phyloP scores from a whole-genome alignment of 768 basidiomycete genomes.

The Lactarius quietus region DNA sequence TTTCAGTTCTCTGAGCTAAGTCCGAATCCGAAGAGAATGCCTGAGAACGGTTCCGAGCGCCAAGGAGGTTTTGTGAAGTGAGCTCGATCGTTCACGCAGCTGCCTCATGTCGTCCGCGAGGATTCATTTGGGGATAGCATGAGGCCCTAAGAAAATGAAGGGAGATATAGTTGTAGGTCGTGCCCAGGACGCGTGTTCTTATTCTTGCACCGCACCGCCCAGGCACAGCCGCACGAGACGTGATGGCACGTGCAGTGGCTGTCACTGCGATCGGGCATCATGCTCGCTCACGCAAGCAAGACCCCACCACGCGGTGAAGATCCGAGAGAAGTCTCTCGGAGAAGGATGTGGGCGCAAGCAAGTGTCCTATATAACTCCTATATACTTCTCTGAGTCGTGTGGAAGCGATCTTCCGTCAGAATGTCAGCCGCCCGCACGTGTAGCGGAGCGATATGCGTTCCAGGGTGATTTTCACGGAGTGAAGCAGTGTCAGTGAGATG shows the following conservation, averaged over 20 bases:
- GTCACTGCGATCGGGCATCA: not conserved
- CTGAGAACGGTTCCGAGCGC: not conserved
- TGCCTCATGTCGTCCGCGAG: constrained; percentile 8
- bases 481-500: not conserved
- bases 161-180: not conserved
- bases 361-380: not conserved
- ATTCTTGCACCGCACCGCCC: not conserved
- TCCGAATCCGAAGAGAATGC: not conserved
- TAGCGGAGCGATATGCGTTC: not conserved
- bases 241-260: not conserved
- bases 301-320: not conserved
- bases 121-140: not conserved
- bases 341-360: not conserved
- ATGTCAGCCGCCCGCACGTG: not conserved
- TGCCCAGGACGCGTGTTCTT: not conserved
- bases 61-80: not conserved
- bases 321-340: not conserved
- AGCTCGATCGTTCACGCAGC: not conserved
- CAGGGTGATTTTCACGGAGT: not conserved
- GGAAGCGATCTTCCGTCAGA: not conserved
- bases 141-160: not conserved
- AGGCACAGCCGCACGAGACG: not conserved
- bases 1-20: too few species aligned
- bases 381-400: not conserved
- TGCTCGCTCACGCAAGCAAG: not conserved